phyloP scores from a whole-genome alignment of 2,329 filamentous ascomycete genomes.

The Alternaria hordeiaustralica region DNA sequence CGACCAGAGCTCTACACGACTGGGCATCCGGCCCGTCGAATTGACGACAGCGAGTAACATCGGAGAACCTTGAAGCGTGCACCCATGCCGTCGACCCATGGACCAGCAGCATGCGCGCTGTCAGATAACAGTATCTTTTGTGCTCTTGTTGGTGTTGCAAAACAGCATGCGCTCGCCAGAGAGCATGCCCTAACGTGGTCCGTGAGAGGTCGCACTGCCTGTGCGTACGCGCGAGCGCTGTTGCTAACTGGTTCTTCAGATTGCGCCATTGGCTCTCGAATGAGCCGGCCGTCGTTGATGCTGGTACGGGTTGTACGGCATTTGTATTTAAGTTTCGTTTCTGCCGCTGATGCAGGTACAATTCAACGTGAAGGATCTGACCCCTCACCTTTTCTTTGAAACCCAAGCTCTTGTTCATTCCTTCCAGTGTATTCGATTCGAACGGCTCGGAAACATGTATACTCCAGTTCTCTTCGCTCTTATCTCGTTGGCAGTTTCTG shows the following conservation, averaged over 20 bases:
- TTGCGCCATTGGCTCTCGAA: neutral
- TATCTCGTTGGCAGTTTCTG: neutral
- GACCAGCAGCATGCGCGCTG: neutral
- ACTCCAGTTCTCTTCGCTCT: neutral
- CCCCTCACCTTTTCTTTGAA: neutral
- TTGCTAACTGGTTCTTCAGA: neutral
- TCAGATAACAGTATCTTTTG: neutral
- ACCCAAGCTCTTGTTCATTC: neutral
- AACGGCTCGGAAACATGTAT: neutral
- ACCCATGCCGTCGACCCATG: neutral
- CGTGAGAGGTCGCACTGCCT: slow-evolving; percentile 7
- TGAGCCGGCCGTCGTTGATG: neutral
- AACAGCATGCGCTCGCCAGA: neutral
- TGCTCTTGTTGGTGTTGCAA: neutral
- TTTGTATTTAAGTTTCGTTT: slow-evolving; percentile 1
- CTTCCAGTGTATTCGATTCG: neutral
- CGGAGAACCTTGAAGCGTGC: neutral
- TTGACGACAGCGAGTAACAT: neutral
- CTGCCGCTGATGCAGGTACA: neutral
- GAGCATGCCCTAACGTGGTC: neutral
- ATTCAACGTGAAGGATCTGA: neutral
- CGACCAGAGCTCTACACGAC: neutral
- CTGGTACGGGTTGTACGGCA: neutral
- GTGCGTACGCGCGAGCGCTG: neutral
- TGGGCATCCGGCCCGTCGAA: neutral